These are phyloP conservation scores for Colletotrichum plurivorum DNA, from an alignment of 2,329 filamentous ascomycete genomes.

Conservation along the genomic window DNA sequence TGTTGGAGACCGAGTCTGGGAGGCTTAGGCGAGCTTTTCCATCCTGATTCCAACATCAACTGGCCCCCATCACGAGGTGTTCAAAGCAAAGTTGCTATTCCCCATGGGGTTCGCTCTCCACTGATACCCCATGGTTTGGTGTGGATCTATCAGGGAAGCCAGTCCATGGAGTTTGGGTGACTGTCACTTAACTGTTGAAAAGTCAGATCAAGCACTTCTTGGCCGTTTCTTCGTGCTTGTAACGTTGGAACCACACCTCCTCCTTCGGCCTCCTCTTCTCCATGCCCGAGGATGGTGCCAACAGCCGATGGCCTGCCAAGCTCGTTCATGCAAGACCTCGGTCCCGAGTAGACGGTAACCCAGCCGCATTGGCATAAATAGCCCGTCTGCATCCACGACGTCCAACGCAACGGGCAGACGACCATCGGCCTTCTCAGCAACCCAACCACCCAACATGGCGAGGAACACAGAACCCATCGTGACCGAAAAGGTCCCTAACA, in stretches of 20 bases:
- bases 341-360: not conserved
- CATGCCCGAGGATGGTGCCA: too few species aligned
- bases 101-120: not conserved
- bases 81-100: not conserved
- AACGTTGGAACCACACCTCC: not conserved
- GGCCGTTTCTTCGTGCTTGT: too few species aligned
- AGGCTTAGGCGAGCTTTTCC: not conserved
- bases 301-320: not conserved
- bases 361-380: not conserved
- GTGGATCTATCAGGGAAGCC: not conserved
- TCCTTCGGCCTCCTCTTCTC: not conserved
- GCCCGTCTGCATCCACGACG: not conserved
- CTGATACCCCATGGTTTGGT: not conserved
- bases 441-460: not conserved
- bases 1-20: not conserved
- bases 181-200: not conserved
- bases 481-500: not conserved
- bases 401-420: not conserved
- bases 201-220: too few species aligned
- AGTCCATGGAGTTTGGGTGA: not conserved
- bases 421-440: not conserved
- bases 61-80: not conserved
- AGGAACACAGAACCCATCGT: not conserved
- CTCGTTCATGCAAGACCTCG: not conserved
- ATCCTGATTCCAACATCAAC: not conserved